Conservation (phyloP, 2,329 filamentous ascomycete genomes). For the Fusarium begoniae region DNA sequence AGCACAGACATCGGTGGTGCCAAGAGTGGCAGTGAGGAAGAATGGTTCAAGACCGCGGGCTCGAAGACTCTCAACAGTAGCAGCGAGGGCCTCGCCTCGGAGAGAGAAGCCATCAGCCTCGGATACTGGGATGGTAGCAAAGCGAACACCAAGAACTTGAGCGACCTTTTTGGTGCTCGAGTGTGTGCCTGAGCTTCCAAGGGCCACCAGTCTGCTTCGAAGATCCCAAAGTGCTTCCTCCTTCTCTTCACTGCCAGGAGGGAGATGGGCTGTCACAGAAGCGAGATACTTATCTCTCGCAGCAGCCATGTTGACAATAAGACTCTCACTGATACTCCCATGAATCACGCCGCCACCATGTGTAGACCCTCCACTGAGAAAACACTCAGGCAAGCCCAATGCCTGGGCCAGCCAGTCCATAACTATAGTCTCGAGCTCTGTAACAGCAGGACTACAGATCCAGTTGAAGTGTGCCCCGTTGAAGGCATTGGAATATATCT, state of each 20-base stretch:
- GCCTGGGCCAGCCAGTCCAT: slow-evolving; percentile 90
- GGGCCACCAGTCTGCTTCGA: slow-evolving; percentile 70
- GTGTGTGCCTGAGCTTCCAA: slow-evolving; percentile 83
- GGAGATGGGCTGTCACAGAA: slow-evolving; percentile 62
- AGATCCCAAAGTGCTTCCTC: slow-evolving; percentile 73
- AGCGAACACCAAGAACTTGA: slow-evolving; percentile 85
- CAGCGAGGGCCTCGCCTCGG: slow-evolving; percentile 69
- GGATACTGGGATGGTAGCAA: slow-evolving; percentile 71
- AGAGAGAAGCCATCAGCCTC: slow-evolving; percentile 74
- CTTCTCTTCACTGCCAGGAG: slow-evolving; percentile 67
- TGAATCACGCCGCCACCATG: slow-evolving; percentile 92
- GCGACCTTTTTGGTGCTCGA: slow-evolving; percentile 89
- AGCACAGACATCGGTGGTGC: slow-evolving; percentile 88
- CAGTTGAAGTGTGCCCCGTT: slow-evolving; percentile 95
- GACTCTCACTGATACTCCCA: slow-evolving; percentile 86
- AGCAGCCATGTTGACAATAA: slow-evolving; percentile 87
- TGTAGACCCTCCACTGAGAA: slow-evolving; percentile 74
- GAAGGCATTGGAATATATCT: slow-evolving; percentile 91
- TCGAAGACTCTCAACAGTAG: slow-evolving; percentile 71
- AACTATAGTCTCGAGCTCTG: slow-evolving; percentile 91
- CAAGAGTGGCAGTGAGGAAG: slow-evolving; percentile 84
- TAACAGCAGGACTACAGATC: slow-evolving; percentile 92
- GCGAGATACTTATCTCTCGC: slow-evolving; percentile 82
- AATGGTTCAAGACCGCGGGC: slow-evolving; percentile 81
- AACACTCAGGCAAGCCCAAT: slow-evolving; percentile 77